Conservation (phyloP, 768 basidiomycete species). For the Boletellus ananas region DNA sequence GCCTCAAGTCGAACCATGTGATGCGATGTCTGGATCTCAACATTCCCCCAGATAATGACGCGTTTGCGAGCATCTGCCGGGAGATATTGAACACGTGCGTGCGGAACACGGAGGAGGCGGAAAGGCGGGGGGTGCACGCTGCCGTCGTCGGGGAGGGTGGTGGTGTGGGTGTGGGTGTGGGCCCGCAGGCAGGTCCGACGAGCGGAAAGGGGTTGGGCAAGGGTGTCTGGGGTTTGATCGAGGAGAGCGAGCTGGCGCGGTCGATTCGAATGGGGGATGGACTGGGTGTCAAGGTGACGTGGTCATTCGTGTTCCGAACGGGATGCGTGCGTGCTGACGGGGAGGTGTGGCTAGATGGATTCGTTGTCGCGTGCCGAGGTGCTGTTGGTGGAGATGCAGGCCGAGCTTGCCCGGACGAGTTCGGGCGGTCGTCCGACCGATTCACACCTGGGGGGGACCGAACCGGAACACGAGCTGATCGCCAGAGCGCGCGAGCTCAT, state of each 20-base stretch:
- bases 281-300: conserved; percentile 41
- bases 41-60: conserved; percentile 82
- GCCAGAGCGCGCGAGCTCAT: conserved; percentile 51
- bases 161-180: too few relatives aligned
- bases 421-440: not conserved
- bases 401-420: not conserved
- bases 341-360: conserved; percentile 3
- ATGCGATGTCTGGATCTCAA: conserved; percentile 93
- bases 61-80: conserved; percentile 80
- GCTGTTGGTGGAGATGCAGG: conserved; percentile 39
- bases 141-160: conserved; percentile 2
- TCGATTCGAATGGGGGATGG: conserved; percentile 50
- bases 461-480: conserved; percentile 36
- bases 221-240: conserved; percentile 82
- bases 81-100: conserved; percentile 89
- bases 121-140: conserved; percentile 27
- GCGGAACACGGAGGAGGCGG: conserved; percentile 89
- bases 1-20: conserved; percentile 76
- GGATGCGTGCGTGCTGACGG: not conserved
- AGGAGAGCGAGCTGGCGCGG: conserved; percentile 78
- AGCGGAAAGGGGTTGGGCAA: conserved; percentile 58
- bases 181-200: not conserved
- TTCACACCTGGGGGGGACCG: not conserved
- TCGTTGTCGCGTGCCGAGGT: conserved; percentile 36
- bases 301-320: conserved; percentile 25